These are phyloP conservation scores for Ilex aquifolium DNA, from an alignment of 257 asterid species.

Conservation along the genomic window DNA sequence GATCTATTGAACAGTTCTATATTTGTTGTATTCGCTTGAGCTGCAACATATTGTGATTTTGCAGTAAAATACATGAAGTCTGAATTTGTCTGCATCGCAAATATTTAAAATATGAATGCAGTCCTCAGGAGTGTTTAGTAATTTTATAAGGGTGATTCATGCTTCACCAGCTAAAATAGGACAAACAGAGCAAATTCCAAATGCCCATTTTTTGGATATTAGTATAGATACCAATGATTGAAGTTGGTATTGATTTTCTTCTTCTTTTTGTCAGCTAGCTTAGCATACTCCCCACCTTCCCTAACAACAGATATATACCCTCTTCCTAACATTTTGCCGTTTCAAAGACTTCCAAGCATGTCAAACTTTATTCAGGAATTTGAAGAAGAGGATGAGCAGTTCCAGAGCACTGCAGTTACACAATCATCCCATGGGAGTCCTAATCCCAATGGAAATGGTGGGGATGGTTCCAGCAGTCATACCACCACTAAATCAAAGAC, in stretches of 20 bases:
- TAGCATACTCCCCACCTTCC: not conserved
- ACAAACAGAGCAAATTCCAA: not conserved
- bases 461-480: not conserved
- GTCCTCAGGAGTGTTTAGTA: too few relatives aligned
- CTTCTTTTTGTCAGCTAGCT: not conserved
- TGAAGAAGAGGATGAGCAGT: conserved; percentile 11
- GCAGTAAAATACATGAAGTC: too few relatives aligned
- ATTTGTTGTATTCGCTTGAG: too few relatives aligned
- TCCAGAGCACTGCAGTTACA: conserved; percentile 2
- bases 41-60: too few relatives aligned
- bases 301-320: not conserved
- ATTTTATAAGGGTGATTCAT: not conserved
- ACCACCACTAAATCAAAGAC: conserved; percentile 12
- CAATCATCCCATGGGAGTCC: conserved; percentile 13
- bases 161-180: not conserved
- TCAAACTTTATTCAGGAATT: conserved; percentile 13
- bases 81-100: too few relatives aligned
- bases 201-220: not conserved
- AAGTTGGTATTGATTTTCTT: not conserved
- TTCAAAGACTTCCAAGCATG: conserved; percentile 6
- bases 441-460: conserved; percentile 7
- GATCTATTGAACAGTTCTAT: too few relatives aligned
- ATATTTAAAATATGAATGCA: too few relatives aligned
- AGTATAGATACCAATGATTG: not conserved
- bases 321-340: not conserved